Base-by-base conservation (phyloP, 192 early-diverging fungal species). In the Entrophospora sp. region DNA sequence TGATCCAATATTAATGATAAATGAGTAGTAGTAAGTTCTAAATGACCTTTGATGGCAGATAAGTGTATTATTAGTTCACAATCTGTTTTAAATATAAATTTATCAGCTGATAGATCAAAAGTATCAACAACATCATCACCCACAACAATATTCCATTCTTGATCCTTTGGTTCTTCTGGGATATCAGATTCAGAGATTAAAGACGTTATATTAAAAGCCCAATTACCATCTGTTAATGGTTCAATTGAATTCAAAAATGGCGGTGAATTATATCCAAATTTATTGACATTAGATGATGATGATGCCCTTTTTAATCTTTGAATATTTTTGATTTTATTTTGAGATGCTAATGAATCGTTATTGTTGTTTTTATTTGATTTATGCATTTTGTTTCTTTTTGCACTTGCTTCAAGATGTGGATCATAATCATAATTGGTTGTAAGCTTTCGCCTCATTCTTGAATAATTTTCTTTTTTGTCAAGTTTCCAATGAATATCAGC, bases 341-440 rank as follows among this genome's bases (percentile, higher is more conserved):
- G n/a, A n/a, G n/a, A n/a, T n/a, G n/a, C n/a, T n/a, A n/a, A n/a
- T n/a, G n/a, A n/a, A n/a, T n/a, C n/a, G n/a, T n/a, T n/a, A n/a
- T n/a, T 65, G 27, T 36, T 38, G 10, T 16, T 8, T 12, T 28
- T 25, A 20, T n/a, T 7, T 42, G 12, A 24, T 22, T 55, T 66
- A 7, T 49, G 64, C 14, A 51, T 66, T 42, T 66, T 66, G 20
- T 66, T 51, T 55, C 64, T 22, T 18, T 66, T 66, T 10, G 64
- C 64, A 24, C 64, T 66, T 22, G 64, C 64, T 24, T 66, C 64
- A 22, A 24, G 20, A 55, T 66, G 64, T 22, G 64, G 22, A 55
- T 66, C 64, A 55, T 66, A 55, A 51, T 66, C 64, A 55, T 66
- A 66, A 40, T 66, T 66, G 20, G 55, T 66, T 5, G 64, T 55